Base-by-base conservation (phyloP, 2,329 filamentous ascomycete genomes). In the Stemphylium beticola region DNA sequence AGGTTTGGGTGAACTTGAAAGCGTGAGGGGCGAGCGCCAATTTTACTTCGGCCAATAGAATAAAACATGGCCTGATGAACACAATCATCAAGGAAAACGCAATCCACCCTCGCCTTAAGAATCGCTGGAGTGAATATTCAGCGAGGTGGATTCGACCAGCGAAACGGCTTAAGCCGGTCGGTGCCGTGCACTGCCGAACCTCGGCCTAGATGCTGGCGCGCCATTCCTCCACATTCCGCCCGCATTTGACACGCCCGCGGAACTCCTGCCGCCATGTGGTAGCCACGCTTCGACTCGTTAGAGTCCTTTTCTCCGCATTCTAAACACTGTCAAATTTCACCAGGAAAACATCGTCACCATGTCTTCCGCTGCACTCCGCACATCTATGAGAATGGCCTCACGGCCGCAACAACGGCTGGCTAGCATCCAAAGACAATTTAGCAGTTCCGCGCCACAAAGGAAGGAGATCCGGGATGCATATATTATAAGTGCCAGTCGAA, bases 401-500 rank as follows among this genome's bases (percentile, higher is more conserved):
- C 67, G 69, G 49, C 69, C 73, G 14, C 73, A 74, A 53, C 72
- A 74, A 47, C 69, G 73, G 26, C 60, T 75, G 34, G 72, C 73
- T 24, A 69, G 67, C 57, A 68, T 74, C 24, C 73, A 75, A 51
- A 62, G 73, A 37, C 74, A 75, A 18, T 75, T 76, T 58, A 74
- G 71, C 62, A 70, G 64, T 39, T 73, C 68, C 3, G 57, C 60
- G 34, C 61, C 59, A 22, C 67, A 67, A 47, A 64, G 58, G 58
- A 80, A 87, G 76, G 89, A 96, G 73, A 84, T 96, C 49, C 88
- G 90, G 71, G 92, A 97, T 76, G 93, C 91, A 42, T 99, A 98
- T 77, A 98, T 99, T 65, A 77, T 99, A 60, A 93, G 92, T 71
- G 95, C 90, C 10, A 85, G 93, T 14, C 85, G 95, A 68, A 99